phyloP scores from a whole-genome alignment of 208 protist genomes.

The Trypanosoma platydactyli region DNA sequence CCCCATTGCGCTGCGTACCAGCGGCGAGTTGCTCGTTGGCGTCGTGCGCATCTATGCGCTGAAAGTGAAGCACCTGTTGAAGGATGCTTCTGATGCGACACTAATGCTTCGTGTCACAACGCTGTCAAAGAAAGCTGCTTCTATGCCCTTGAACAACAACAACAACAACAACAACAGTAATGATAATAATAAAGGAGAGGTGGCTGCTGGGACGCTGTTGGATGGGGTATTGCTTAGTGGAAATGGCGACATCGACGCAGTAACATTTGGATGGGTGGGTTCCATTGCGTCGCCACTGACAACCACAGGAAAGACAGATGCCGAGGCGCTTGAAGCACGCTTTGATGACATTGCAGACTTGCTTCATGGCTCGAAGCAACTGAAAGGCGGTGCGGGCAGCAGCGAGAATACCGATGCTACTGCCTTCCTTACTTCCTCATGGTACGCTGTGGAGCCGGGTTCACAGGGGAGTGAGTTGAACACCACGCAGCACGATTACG shows the following conservation, averaged over 20 bases:
- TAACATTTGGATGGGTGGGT: conserved; percentile 69
- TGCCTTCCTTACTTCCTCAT: conserved; percentile 52
- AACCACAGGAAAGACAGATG: conserved; percentile 33
- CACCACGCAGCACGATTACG: conserved; percentile 75
- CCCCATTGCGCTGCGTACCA: conserved; percentile 95
- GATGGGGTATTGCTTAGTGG: conserved; percentile 57
- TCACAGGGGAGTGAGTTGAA: conserved; percentile 53
- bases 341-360: conserved; percentile 85
- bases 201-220: conserved; percentile 27
- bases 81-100: conserved; percentile 85
- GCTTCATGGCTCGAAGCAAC: conserved; percentile 27
- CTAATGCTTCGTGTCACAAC: conserved; percentile 66
- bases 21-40: conserved; percentile 95
- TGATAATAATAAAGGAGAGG: conserved; percentile 31
- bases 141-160: conserved; percentile 16
- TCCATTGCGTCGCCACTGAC: conserved; percentile 27
- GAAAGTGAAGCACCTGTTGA: conserved; percentile 91
- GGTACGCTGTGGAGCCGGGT: conserved; percentile 79
- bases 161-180: conserved; percentile 34
- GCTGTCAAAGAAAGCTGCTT: background rate
- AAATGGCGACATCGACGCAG: conserved; percentile 73
- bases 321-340: conserved; percentile 58
- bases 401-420: conserved; percentile 23
- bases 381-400: background rate
- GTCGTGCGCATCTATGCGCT: conserved; percentile 96